Base-by-base conservation (phyloP, 1,284 basidiomycete species). In the Leccinum fallax region DNA sequence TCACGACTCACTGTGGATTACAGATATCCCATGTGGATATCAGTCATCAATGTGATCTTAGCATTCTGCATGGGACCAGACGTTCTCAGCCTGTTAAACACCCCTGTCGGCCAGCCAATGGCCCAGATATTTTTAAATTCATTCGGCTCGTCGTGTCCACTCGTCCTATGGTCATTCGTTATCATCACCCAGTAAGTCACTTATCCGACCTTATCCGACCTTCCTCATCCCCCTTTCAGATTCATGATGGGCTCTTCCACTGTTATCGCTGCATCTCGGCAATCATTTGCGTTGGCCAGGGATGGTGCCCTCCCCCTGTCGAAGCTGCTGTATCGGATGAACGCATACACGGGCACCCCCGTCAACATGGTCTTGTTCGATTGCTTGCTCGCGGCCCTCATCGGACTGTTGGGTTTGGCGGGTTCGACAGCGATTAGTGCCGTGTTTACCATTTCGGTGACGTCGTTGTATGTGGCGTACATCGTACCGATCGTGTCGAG, bases 331-430 rank as follows among this genome's bases (percentile, higher is more conserved):
- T 52, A 72, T 32, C 59, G 55, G 16, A 60, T 72, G 7, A 71
- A 72, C 26, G 21, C 38, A 0, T 66, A 55, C 43, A 77, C 76
- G 2, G 63, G 66, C n/a, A 76, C 75, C 0, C 75, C 74, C 2
- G 65, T 76, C 53, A 74, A 74, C 40, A 67, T 73, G 0, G 74
- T 76, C 13, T 72, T 69, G 70, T 72, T 76, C 36, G 62, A 65
- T n/a, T 67, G 61, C 8, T 34, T 60, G 3, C 40, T 69, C 13
- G 67, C 73, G 1, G 55, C 70, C 15, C 55, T 75, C 2, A 53
- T 77, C 0, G 74, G 75, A 32, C 59, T 76, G 16, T 52, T 76
- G n/a, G 61, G 68, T 1, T 67, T 76, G 6, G 61, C 65, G 1
- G 68, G 72, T n/a, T 40, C 63, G 1, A 63, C 62, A 5, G 74